phyloP scores from a whole-genome alignment of 2,329 filamentous ascomycete species.

The Furcasterigmium sp. region DNA sequence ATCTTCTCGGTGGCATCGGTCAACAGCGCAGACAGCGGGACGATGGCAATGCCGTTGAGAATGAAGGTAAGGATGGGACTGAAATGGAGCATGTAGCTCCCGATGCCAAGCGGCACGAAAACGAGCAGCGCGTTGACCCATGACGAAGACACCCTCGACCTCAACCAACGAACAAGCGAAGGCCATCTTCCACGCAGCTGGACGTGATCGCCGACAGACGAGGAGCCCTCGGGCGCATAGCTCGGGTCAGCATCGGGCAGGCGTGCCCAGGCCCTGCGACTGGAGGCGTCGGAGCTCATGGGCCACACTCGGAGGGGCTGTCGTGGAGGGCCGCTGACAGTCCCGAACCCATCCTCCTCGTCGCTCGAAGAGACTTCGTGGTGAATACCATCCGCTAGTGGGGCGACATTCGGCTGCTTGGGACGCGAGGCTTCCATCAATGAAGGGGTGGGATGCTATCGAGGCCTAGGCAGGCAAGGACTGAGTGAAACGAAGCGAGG shows the following conservation, averaged over 20 bases:
- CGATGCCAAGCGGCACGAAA: slow-evolving; percentile 67
- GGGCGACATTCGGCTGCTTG: not conserved
- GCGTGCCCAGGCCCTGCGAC: not conserved
- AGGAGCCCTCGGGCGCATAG: not conserved
- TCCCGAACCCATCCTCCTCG: not conserved
- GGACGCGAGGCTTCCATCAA: not conserved
- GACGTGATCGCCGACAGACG: not conserved
- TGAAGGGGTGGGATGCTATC: not conserved
- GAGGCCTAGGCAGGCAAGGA: too few species aligned
- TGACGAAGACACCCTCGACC: slow-evolving; percentile 21
- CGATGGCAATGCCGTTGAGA: slow-evolving; percentile 56
- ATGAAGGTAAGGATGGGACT: slow-evolving; percentile 43
- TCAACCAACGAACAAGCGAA: not conserved
- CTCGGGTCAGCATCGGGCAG: not conserved
- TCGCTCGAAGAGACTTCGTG: not conserved
- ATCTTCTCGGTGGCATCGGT: slow-evolving; percentile 57
- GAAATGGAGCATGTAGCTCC: slow-evolving; percentile 34
- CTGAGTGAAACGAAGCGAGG: not conserved
- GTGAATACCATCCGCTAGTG: not conserved
- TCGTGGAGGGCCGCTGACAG: not conserved
- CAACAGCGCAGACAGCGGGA: slow-evolving; percentile 52
- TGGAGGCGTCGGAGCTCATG: not conserved
- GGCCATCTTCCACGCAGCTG: not conserved
- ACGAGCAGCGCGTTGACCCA: slow-evolving; percentile 63
- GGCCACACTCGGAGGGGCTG: not conserved